A percentile compares a stretch with the other conserved stretches of the same genome.
phyloP scores from a whole-genome alignment of 2,329 filamentous ascomycete genomes.

The Exophiala aquamarina region DNA sequence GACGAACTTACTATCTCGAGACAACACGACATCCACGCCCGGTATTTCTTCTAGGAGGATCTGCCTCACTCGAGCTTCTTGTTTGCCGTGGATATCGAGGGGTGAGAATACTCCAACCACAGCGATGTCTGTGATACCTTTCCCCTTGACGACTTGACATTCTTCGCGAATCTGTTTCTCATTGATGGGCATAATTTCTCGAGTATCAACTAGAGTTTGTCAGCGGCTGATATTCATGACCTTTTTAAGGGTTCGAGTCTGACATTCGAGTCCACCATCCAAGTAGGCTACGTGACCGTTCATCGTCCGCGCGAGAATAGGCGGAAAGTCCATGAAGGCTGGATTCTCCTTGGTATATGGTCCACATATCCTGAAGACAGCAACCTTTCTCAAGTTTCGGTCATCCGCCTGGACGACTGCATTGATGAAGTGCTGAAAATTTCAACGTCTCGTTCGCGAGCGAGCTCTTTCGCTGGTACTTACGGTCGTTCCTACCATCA shows the following conservation, averaged over 20 bases:
- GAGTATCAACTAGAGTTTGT: constrained; percentile 51
- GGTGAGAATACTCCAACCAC: constrained; percentile 50
- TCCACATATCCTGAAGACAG: constrained; percentile 48
- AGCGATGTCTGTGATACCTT: constrained; percentile 41
- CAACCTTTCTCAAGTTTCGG: constrained; percentile 44
- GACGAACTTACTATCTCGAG: constrained; percentile 31
- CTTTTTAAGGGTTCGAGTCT: too few species aligned
- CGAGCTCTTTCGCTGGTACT: too few species aligned
- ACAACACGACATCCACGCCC: constrained; percentile 42
- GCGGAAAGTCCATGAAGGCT: constrained; percentile 49
- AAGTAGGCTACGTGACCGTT: constrained; percentile 44
- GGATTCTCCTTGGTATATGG: constrained; percentile 44
- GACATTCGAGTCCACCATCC: constrained; percentile 47
- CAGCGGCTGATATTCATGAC: constrained; percentile 30
- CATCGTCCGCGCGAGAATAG: constrained; percentile 39
- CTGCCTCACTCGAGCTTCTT: constrained; percentile 41
- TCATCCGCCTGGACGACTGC: constrained; percentile 49
- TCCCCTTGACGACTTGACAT: constrained; percentile 35
- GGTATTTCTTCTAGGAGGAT: constrained; percentile 40
- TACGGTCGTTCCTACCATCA: constrained; percentile 50
- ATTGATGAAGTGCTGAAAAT: constrained; percentile 53
- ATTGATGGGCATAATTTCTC: constrained; percentile 42
- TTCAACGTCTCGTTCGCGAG: too few species aligned
- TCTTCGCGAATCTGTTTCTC: constrained; percentile 38
- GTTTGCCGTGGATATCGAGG: constrained; percentile 41